Base-by-base conservation (phyloP, 2,329 filamentous ascomycete genomes). In the Aspergillus tanneri region DNA sequence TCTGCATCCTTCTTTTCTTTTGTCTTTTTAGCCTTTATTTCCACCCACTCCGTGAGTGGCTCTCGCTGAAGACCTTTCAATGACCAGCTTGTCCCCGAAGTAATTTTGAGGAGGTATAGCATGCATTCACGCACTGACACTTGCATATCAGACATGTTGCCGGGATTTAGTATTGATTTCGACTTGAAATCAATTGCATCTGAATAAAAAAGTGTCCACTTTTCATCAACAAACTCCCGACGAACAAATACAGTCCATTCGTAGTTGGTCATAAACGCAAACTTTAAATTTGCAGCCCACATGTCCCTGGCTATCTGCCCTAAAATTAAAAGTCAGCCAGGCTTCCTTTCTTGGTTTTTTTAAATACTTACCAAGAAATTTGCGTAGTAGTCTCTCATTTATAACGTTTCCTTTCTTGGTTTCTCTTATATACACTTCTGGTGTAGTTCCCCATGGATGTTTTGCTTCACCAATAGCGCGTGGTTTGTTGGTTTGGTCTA, bases 241-340 rank as follows among this genome's bases (percentile, higher is more conserved):
- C 40, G 28, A 9, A 43, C 7, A 12, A 43, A 43, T 12, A 43
- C 40, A 4, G 40, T 43, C 40, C 28, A 35, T 24, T 8, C 34
- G 18, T 43, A 43, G 16, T 24, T 43, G n/a, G 28, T 43, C 40
- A 43, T 43, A 34, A 43, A 43, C n/a, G 14, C 40, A 43, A 23
- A 22, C 16, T 43, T 35, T 3, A 43, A 16, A 3, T 43, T 32
- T 5, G 40, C 40, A 11, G 40, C 40, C 40, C 40, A 43, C 40
- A 43, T 43, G 12, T 43, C 40, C 11, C 40, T 10, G 10, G 40
- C 12, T 18, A 43, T 12, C 16, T 43, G 40, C 16, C 40, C 40
- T 43, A 19, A 5, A n/a, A 40, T 7, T 40, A n/a, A n/a, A n/a
- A n/a, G n/a, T n/a, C n/a, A n/a, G n/a, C n/a, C n/a, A n/a, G n/a